These are phyloP conservation scores for Prunella vulgaris DNA, from an alignment of 257 asterid genomes.

Conservation along the genomic window DNA sequence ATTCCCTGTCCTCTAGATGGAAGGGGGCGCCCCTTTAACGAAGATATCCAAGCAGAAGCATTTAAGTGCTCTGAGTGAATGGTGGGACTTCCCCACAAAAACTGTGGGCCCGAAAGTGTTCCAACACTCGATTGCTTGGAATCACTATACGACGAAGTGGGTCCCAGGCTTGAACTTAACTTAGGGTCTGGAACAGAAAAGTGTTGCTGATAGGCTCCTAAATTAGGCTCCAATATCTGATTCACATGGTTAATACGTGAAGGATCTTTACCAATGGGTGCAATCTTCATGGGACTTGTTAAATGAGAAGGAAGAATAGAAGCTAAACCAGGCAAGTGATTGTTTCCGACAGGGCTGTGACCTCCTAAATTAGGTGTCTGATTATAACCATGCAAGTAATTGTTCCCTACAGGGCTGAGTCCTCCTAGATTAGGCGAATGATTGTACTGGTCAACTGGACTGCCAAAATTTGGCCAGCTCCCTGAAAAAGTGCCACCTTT, in stretches of 20 bases:
- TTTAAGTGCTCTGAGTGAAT: constrained; percentile 45
- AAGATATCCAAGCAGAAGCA: constrained; percentile 56
- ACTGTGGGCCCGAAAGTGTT: constrained; percentile 92
- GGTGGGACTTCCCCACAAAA: constrained; percentile 94
- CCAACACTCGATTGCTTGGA: constrained; percentile 68
- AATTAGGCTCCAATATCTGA: constrained; percentile 20
- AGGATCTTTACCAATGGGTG: constrained; percentile 87
- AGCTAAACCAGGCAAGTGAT: constrained; percentile 69
- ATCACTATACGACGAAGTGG: constrained; percentile 47
- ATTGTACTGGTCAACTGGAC: constrained; percentile 70
- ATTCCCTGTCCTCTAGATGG: constrained; percentile 43
- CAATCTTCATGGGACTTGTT: constrained; percentile 74
- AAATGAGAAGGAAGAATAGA: constrained; percentile 63
- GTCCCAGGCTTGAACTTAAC: constrained; percentile 57
- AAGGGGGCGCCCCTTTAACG: constrained; percentile 42
- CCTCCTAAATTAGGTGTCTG: constrained; percentile 45
- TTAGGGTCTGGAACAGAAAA: constrained; percentile 45
- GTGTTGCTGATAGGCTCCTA: constrained; percentile 36
- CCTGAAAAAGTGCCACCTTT: constrained; percentile 36
- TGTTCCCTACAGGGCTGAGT: constrained; percentile 59
- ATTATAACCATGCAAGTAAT: constrained; percentile 46
- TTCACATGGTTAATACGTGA: constrained; percentile 40
- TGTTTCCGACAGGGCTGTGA: constrained; percentile 59
- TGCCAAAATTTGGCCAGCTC: constrained; percentile 75
- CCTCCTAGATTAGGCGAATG: constrained; percentile 47